Evolutionary conservation across 148 eudicot genomes (phyloP).

Genomic region (Rhododendron griersonianum): DNA sequence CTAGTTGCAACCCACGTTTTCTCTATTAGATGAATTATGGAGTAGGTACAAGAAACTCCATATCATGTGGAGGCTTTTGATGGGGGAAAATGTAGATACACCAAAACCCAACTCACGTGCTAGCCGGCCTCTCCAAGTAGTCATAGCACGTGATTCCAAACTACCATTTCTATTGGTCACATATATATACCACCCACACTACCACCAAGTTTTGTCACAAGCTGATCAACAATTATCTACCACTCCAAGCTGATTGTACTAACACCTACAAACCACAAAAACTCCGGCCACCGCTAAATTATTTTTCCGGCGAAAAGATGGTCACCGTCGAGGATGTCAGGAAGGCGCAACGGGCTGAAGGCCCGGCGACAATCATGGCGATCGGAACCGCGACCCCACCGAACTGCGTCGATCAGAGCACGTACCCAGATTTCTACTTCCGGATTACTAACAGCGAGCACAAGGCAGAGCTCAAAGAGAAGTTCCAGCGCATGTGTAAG

Average conservation of each 20-base stretch:
- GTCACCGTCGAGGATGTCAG: conserved; percentile 39
- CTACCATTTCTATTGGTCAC: neutral
- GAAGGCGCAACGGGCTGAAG: conserved; percentile 32
- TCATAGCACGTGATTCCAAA: neutral
- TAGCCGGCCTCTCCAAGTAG: neutral
- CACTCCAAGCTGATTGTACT: neutral
- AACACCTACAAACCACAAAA: neutral
- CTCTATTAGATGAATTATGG: neutral
- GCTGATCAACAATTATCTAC: neutral
- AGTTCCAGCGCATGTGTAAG: conserved; percentile 46
- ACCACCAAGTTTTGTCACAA: neutral
- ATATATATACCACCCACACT: neutral
- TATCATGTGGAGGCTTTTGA: conserved; percentile 3
- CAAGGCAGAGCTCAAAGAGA: conserved; percentile 35
- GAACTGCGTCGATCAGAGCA: conserved; percentile 41
- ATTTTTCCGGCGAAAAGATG: conserved; percentile 12
- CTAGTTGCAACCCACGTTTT: neutral
- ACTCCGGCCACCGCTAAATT: neutral
- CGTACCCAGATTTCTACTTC: conserved; percentile 37
- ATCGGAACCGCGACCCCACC: conserved; percentile 39
- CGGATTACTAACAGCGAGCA: conserved; percentile 40
- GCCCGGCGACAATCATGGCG: conserved; percentile 38
- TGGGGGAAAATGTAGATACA: neutral
- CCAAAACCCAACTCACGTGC: conserved; percentile 9
- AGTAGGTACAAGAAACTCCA: neutral